These are phyloP conservation scores for Tulasnella calospora DNA, from an alignment of 768 basidiomycete genomes.

Conservation along the genomic window DNA sequence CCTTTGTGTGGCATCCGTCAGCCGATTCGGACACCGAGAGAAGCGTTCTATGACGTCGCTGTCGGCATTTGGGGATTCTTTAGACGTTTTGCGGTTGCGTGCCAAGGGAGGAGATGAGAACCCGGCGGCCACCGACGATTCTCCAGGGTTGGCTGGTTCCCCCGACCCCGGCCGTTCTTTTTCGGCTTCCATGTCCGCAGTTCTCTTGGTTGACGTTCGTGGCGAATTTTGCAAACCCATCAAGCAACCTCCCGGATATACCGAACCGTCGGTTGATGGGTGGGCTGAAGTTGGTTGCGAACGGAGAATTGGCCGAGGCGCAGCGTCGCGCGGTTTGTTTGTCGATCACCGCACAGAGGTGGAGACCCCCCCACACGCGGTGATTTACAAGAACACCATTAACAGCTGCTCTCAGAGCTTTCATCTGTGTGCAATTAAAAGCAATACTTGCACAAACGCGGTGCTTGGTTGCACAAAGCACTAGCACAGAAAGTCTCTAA, in stretches of 20 bases:
- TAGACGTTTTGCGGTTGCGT: not conserved
- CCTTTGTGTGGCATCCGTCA: not conserved
- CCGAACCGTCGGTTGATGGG: not conserved
- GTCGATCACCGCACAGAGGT: too few species aligned
- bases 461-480: too few species aligned
- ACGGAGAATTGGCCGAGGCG: not conserved
- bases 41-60: not conserved
- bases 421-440: too few species aligned
- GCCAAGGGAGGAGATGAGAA: not conserved
- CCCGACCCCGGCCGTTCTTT: not conserved
- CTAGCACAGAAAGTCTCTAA: too few species aligned
- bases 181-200: not conserved
- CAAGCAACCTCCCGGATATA: not conserved
- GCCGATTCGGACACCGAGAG: not conserved
- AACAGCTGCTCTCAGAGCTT: too few species aligned
- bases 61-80: not conserved
- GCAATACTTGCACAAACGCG: too few species aligned
- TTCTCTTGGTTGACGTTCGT: not conserved
- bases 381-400: too few species aligned
- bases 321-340: not conserved
- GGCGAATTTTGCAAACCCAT: not conserved
- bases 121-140: not conserved
- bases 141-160: not conserved
- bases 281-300: not conserved
- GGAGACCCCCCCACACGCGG: too few species aligned